Evolutionary conservation across 2,329 filamentous ascomycete species (phyloP).

Genomic region (Trematosphaeria pertusa): DNA sequence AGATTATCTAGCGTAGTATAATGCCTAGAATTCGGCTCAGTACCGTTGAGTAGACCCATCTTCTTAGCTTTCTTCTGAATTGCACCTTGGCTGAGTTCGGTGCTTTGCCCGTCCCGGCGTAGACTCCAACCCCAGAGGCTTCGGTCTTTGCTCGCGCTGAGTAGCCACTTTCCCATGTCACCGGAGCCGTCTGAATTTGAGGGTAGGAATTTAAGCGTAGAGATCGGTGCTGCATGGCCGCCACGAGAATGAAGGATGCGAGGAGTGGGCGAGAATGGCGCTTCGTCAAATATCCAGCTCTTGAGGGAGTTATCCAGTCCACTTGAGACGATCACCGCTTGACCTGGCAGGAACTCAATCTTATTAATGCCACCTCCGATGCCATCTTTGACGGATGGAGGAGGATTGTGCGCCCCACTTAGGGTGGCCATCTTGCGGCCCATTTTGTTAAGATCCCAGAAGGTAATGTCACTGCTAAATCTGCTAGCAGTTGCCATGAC

Average conservation of each 20-base stretch:
- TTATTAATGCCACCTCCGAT: slow-evolving; percentile 82
- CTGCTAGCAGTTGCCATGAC: slow-evolving; percentile 91
- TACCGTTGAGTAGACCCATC: slow-evolving; percentile 70
- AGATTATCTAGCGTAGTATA: slow-evolving; percentile 72
- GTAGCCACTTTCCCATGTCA: slow-evolving; percentile 87
- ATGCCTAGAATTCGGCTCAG: slow-evolving; percentile 64
- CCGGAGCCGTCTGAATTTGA: slow-evolving; percentile 89
- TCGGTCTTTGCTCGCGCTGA: slow-evolving; percentile 87
- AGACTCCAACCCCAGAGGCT: slow-evolving; percentile 97
- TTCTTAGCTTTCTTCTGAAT: slow-evolving; percentile 91
- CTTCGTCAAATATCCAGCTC: slow-evolving; percentile 95
- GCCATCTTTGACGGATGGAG: slow-evolving; percentile 59
- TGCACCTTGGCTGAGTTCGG: slow-evolving; percentile 89
- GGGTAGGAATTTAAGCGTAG: slow-evolving; percentile 82
- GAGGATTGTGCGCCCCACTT: slow-evolving; percentile 85
- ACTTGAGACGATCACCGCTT: slow-evolving; percentile 88
- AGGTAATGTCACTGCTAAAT: slow-evolving; percentile 83
- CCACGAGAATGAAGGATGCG: slow-evolving; percentile 84
- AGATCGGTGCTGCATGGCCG: slow-evolving; percentile 88
- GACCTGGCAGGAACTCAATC: slow-evolving; percentile 86
- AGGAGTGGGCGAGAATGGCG: slow-evolving; percentile 85
- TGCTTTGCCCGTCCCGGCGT: slow-evolving; percentile 90
- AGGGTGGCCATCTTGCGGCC: slow-evolving; percentile 86
- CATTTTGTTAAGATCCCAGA: slow-evolving; percentile 94
- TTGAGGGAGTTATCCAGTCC: slow-evolving; percentile 93